These are phyloP conservation scores for Dioscorea cayenensis DNA, from an alignment of 116 monocot genomes.

Conservation along the genomic window DNA sequence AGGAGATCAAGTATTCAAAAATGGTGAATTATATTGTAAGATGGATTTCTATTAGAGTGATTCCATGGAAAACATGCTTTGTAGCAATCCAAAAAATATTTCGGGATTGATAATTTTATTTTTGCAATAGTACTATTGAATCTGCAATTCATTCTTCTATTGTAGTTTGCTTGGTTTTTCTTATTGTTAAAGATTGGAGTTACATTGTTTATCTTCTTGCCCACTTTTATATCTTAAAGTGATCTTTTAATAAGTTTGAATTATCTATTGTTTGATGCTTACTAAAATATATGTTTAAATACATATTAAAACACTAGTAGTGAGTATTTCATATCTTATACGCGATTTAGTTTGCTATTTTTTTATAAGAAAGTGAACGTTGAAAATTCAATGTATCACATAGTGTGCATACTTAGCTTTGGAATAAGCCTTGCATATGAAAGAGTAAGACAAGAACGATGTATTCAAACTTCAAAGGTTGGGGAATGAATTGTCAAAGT, in stretches of 20 bases:
- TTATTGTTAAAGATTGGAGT: slow-evolving; percentile 67
- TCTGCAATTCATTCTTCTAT: slow-evolving; percentile 53
- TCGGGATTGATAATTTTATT: slow-evolving; percentile 47
- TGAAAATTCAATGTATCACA: slow-evolving; percentile 69
- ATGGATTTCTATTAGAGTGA: slow-evolving; percentile 37
- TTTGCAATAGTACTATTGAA: slow-evolving; percentile 63
- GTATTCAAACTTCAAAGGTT: neutral
- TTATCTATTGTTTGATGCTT: neutral
- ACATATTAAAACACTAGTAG: slow-evolving; percentile 71
- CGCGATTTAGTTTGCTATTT: slow-evolving; percentile 65
- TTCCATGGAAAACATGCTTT: slow-evolving; percentile 51
- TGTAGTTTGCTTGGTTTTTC: slow-evolving; percentile 50
- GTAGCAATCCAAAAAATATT: slow-evolving; percentile 31
- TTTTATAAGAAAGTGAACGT: slow-evolving; percentile 30
- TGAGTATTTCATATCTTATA: slow-evolving; percentile 64
- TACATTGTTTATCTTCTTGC: slow-evolving; percentile 58
- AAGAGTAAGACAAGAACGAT: slow-evolving; percentile 25
- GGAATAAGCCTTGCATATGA: slow-evolving; percentile 60
- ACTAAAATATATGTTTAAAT: neutral
- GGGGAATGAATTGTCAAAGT: neutral
- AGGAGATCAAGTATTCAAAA: neutral
- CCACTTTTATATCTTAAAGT: slow-evolving; percentile 61
- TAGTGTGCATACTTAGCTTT: slow-evolving; percentile 71
- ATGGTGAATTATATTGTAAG: slow-evolving; percentile 55
- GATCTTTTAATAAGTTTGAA: neutral